Conservation (phyloP, 2,329 filamentous ascomycete genomes). For the Cordyceps fumosorosea region DNA sequence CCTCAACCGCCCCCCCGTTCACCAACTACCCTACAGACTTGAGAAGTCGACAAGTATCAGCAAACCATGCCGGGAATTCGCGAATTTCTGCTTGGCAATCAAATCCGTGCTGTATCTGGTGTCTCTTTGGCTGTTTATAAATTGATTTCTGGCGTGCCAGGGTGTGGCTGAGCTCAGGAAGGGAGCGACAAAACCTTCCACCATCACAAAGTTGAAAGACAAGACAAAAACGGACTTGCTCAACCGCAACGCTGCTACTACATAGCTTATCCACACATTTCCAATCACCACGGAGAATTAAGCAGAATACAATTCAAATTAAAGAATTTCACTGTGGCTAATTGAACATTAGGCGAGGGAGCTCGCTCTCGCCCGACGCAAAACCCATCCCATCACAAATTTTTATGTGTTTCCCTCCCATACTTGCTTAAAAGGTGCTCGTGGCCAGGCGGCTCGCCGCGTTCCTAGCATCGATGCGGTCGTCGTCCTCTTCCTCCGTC, state of each 20-base stretch:
- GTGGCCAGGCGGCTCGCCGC: constrained; percentile 88
- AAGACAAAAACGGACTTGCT: too few relatives aligned
- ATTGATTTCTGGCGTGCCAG: neutral
- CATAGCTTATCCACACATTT: neutral
- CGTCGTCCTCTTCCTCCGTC: constrained; percentile 80
- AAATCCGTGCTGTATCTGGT: too few relatives aligned
- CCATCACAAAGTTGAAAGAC: too few relatives aligned
- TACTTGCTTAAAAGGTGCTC: constrained; percentile 70
- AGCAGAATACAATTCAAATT: neutral
- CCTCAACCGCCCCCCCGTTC: neutral
- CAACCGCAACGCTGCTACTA: neutral
- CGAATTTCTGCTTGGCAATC: too few relatives aligned
- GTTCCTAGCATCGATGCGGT: constrained; percentile 90
- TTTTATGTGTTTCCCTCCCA: constrained; percentile 5
- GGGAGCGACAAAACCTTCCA: too few relatives aligned
- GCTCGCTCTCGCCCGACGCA: neutral
- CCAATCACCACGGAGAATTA: neutral
- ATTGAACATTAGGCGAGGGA: neutral
- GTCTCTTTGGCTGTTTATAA: too few relatives aligned
- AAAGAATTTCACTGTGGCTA: neutral
- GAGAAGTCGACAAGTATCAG: too few relatives aligned
- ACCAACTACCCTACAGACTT: neutral
- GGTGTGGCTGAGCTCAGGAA: too few relatives aligned
- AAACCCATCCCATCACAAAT: neutral
- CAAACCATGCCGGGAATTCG: too few relatives aligned